Evolutionary conservation across 2,329 filamentous ascomycete species (phyloP).

Genomic region (Apiospora pterosperma): DNA sequence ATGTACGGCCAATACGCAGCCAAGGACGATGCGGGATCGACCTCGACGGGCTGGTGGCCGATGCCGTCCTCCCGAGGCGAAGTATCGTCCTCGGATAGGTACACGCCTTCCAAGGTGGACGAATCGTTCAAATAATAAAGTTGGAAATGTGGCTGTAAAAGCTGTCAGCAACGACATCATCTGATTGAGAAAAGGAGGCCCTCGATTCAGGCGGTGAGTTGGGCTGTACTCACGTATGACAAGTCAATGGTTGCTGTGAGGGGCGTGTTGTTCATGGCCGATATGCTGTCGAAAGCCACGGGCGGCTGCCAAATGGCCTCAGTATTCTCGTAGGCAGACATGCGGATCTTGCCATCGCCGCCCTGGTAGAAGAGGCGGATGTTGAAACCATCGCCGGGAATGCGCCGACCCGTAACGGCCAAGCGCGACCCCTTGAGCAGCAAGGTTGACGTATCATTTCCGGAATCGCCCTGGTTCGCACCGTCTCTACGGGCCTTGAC

Average conservation of each 20-base stretch:
- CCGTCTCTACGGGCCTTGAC: constrained; percentile 5
- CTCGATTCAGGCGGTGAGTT: not conserved
- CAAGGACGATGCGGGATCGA: constrained; percentile 7
- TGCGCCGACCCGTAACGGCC: constrained; percentile 13
- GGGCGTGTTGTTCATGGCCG: constrained; percentile 14
- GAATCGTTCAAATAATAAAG: constrained; percentile 13
- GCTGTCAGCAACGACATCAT: not conserved
- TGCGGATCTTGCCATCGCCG: constrained; percentile 15
- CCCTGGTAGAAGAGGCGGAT: constrained; percentile 17
- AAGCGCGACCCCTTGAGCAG: constrained; percentile 6
- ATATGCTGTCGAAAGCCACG: constrained; percentile 9
- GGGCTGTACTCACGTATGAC: constrained; percentile 4
- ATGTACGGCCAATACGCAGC: constrained; percentile 16
- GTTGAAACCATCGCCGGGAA: constrained; percentile 13
- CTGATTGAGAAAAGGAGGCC: not conserved
- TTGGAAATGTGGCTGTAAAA: constrained; percentile 11
- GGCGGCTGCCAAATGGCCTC: constrained; percentile 10
- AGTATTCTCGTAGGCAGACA: constrained; percentile 13
- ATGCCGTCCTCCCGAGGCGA: constrained; percentile 13
- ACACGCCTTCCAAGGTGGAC: constrained; percentile 12
- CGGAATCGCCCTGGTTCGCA: not conserved
- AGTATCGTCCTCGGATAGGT: constrained; percentile 15
- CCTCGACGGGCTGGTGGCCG: constrained; percentile 7
- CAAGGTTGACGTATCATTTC: not conserved
- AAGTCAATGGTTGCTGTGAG: constrained; percentile 12